Evolutionary conservation across 306 rosid genomes (phyloP), one percentile per base, ranked within the genome.

Genomic region (Vicia villosa): DNA sequence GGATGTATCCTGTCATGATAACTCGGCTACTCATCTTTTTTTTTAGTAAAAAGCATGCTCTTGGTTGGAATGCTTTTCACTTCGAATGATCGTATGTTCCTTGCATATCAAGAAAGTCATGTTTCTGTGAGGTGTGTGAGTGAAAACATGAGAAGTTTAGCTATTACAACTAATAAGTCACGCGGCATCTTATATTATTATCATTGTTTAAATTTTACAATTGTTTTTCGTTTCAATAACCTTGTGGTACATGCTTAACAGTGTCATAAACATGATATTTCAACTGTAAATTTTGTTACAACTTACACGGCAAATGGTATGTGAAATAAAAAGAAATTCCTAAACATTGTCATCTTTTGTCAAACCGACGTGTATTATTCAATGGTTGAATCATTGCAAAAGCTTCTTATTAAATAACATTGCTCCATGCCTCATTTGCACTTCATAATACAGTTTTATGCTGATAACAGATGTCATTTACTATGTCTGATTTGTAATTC

Each of bases 401-500:
- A 30, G 54, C 51, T 43, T 74, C 57, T 4, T 74, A 60, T 66
- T 60, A 43, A 43, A 66, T 14, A 17, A 50, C 49, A 54, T 9
- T 66, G 57, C 51, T 57, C 17, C 50, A 55, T 22, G 46, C 47
- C 67, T 66, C 37, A 14, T 10, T 43, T 17, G 69, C 28, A 43
- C 74, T 21, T 60, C 5, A 22, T 37, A 17, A 32, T 4, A 45
- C 38, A 55, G 49, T 43, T 70, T 41, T 17, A 15, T 26, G 68
- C n/a, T 16, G 63, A 68, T 57, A 65, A 20, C 47, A 26, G 34
- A 69, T 79, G 73, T 15, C 63, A 61, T 77, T 74, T 42, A 63
- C 67, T 26, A 55, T 55, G 37, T 72, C 46, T 57, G 63, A 45
- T 71, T 46, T 81, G 54, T 79, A 24, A 63, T 70, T 74, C 79